phyloP scores from a whole-genome alignment of 2,329 filamentous ascomycete species.

The Hymenoscyphus albidus region DNA sequence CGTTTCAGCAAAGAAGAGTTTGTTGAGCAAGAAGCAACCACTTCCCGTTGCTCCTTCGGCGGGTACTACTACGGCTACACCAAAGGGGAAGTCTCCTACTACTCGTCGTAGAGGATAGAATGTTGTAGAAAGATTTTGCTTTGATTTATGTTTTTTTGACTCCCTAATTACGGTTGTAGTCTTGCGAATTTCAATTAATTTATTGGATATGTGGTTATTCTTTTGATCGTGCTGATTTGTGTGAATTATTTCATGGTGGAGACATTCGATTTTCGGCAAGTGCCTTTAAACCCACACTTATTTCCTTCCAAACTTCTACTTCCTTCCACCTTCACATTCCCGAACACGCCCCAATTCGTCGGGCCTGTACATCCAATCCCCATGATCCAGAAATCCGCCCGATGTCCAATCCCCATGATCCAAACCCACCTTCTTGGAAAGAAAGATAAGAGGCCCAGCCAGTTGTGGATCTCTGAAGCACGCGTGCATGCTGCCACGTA shows the following conservation, averaged over 20 bases:
- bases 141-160: not conserved
- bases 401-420: too few relatives aligned
- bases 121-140: not conserved
- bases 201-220: not conserved
- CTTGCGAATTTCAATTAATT: not conserved
- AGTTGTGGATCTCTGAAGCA: too few relatives aligned
- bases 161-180: not conserved
- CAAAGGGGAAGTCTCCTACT: slow-evolving; percentile 30
- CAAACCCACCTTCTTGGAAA: too few relatives aligned
- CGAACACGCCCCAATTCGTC: too few relatives aligned
- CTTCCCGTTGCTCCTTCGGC: slow-evolving; percentile 17
- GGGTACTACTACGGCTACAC: slow-evolving; percentile 21
- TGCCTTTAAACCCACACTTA: not conserved
- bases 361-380: too few relatives aligned
- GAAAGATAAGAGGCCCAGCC: too few relatives aligned
- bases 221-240: not conserved
- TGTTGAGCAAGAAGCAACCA: slow-evolving; percentile 41
- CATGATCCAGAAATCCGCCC: too few relatives aligned
- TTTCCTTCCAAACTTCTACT: not conserved
- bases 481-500: too few relatives aligned
- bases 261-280: not conserved
- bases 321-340: too few relatives aligned
- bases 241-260: not conserved
- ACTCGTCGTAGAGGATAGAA: slow-evolving; percentile 33
- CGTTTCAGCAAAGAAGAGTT: slow-evolving; percentile 48